Evolutionary conservation across 805 yeast genomes (phyloP).

Genomic region (Teunomyces panamensis): DNA sequence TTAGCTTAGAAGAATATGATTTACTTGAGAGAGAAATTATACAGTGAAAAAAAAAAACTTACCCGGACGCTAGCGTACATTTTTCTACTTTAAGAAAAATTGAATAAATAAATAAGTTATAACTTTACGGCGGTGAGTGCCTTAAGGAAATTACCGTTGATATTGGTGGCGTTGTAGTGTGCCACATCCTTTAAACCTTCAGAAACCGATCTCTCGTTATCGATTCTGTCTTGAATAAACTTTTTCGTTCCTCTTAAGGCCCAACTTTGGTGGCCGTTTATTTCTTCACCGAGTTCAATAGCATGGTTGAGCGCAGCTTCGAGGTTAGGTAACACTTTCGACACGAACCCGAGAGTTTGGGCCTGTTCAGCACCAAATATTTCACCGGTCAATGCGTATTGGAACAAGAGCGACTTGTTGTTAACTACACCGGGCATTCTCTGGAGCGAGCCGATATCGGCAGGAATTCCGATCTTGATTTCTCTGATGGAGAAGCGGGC

Average conservation of each 20-base stretch:
- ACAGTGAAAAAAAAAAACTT: neutral
- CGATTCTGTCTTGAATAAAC: slow-evolving; percentile 41
- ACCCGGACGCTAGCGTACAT: slow-evolving; percentile 2
- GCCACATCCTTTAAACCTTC: slow-evolving; percentile 55
- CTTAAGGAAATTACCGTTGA: slow-evolving; percentile 15
- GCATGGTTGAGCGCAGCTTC: slow-evolving; percentile 51
- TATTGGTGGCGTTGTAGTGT: slow-evolving; percentile 44
- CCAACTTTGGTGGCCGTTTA: slow-evolving; percentile 50
- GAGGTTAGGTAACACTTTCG: slow-evolving; percentile 43
- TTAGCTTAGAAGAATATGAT: neutral
- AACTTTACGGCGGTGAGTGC: slow-evolving; percentile 2
- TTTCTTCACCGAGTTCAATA: slow-evolving; percentile 44
- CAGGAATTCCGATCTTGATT: slow-evolving; percentile 69
- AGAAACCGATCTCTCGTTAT: slow-evolving; percentile 32
- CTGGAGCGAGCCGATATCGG: slow-evolving; percentile 78
- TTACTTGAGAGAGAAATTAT: neutral
- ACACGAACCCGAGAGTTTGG: slow-evolving; percentile 50
- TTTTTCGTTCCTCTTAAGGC: slow-evolving; percentile 66
- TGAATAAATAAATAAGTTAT: neutral
- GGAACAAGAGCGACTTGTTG: slow-evolving; percentile 57
- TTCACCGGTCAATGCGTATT: slow-evolving; percentile 61
- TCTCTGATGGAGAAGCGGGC: slow-evolving; percentile 61
- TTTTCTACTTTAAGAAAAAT: neutral
- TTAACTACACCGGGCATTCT: slow-evolving; percentile 54
- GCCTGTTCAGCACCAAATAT: slow-evolving; percentile 57